These are phyloP conservation scores for Saccharomyces paradoxus DNA, from an alignment of 805 yeast genomes.

Conservation along the genomic window DNA sequence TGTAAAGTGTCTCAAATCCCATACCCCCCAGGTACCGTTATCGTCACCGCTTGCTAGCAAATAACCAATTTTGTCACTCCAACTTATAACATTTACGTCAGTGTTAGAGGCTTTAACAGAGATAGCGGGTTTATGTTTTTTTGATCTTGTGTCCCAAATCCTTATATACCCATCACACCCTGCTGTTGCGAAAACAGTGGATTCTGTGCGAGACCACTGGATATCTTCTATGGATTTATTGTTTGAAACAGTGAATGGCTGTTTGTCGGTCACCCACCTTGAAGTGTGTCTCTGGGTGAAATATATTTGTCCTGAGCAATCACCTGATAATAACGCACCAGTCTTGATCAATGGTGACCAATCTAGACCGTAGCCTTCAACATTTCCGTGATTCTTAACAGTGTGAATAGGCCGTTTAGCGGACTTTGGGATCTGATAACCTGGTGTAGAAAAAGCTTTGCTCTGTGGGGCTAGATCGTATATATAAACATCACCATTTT, in stretches of 20 bases:
- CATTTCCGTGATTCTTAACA: constrained; percentile 76
- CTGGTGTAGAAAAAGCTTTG: constrained; percentile 83
- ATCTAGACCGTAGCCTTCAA: constrained; percentile 95
- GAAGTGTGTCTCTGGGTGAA: constrained; percentile 69
- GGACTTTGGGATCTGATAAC: constrained; percentile 67
- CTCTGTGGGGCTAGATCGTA: constrained; percentile 75
- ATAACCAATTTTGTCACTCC: constrained; percentile 84
- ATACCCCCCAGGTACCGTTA: constrained; percentile 94
- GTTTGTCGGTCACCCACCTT: constrained; percentile 79
- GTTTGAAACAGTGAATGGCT: constrained; percentile 57
- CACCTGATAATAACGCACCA: constrained; percentile 84
- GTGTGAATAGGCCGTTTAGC: constrained; percentile 78
- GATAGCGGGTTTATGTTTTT: constrained; percentile 84
- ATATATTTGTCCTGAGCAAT: constrained; percentile 73
- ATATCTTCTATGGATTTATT: constrained; percentile 86
- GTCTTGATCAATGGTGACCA: constrained; percentile 84
- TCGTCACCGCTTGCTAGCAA: constrained; percentile 93
- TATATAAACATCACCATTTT: constrained; percentile 80
- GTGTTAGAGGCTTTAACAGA: constrained; percentile 70
- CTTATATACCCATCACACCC: constrained; percentile 76
- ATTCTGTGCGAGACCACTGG: constrained; percentile 91
- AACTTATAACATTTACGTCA: constrained; percentile 91
- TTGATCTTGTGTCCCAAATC: constrained; percentile 94
- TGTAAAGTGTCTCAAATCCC: constrained; percentile 89
- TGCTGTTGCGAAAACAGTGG: constrained; percentile 89